A percentile compares a stretch with the other conserved stretches of the same genome.
phyloP scores from a whole-genome alignment of 345 rosid species.

The Punica granatum region DNA sequence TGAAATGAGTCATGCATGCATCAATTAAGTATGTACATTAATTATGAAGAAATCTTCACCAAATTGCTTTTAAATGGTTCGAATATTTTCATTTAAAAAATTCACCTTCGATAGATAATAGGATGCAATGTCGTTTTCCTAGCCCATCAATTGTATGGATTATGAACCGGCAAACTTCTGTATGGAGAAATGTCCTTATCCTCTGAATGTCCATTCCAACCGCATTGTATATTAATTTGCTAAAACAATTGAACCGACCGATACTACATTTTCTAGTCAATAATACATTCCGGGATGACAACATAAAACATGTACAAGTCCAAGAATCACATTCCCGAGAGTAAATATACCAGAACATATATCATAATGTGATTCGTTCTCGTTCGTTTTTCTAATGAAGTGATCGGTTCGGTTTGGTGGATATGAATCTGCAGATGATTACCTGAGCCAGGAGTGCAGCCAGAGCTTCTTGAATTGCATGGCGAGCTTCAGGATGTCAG shows the following conservation, averaged over 20 bases:
- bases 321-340: not conserved
- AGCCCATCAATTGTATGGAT: too few relatives aligned
- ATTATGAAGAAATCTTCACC: not conserved
- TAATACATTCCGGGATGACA: too few relatives aligned
- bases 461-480: conserved; percentile 63
- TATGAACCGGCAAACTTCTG: too few relatives aligned
- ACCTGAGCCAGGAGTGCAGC: conserved; percentile 88
- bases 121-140: not conserved
- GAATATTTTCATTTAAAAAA: not conserved
- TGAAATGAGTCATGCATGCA: not conserved
- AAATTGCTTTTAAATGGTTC: not conserved
- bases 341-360: too few relatives aligned
- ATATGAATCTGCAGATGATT: conserved; percentile 48
- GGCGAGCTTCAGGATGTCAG: conserved; percentile 37
- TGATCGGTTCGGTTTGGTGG: not conserved
- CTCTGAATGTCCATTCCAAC: too few relatives aligned
- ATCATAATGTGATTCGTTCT: too few relatives aligned
- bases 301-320: too few relatives aligned
- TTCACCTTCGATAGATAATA: not conserved
- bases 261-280: too few relatives aligned
- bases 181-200: too few relatives aligned
- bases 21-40: not conserved
- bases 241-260: not conserved
- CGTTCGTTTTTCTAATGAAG: too few relatives aligned
- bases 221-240: not conserved